Evolutionary conservation across 371 early-diverging fungal genomes (phyloP).

Genomic region (Saksenaea oblongispora): DNA sequence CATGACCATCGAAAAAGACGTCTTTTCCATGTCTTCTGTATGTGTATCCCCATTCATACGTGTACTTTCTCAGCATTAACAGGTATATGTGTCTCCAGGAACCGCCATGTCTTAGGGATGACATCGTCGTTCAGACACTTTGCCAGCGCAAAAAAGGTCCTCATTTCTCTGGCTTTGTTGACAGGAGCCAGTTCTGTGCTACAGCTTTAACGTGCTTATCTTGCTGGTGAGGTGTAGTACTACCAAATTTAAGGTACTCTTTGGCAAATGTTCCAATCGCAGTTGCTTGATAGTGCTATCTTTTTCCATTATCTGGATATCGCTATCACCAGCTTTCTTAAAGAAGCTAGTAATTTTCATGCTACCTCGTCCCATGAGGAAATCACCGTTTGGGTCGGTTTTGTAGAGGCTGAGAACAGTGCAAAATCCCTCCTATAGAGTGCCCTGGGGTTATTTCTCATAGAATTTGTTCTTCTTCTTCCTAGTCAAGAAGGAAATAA

Average conservation of each 20-base stretch:
- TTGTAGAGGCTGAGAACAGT: too few relatives aligned
- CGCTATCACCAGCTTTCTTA: background rate
- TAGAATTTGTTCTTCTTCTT: too few relatives aligned
- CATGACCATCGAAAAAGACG: slow-evolving; percentile 12
- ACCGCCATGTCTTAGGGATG: background rate
- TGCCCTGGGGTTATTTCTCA: too few relatives aligned
- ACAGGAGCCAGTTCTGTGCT: too few relatives aligned
- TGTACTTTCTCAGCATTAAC: background rate
- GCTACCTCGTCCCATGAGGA: background rate
- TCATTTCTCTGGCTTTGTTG: background rate
- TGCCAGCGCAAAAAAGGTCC: background rate
- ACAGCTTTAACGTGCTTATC: too few relatives aligned
- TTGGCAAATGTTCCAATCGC: background rate
- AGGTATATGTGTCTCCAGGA: background rate
- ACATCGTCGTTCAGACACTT: background rate
- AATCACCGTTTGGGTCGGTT: too few relatives aligned
- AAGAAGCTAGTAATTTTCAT: background rate
- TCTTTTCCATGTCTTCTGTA: slow-evolving; percentile 7
- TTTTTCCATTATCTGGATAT: too few relatives aligned
- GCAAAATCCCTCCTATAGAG: too few relatives aligned
- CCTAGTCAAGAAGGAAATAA: too few relatives aligned
- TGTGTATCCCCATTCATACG: slow-evolving; percentile 14
- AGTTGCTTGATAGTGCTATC: background rate
- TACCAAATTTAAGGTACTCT: slow-evolving; percentile 5
- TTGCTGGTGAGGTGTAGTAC: slow-evolving; percentile 3